Base-by-base conservation (phyloP, 23 red algal species). In the Gracilaria gracilis region DNA sequence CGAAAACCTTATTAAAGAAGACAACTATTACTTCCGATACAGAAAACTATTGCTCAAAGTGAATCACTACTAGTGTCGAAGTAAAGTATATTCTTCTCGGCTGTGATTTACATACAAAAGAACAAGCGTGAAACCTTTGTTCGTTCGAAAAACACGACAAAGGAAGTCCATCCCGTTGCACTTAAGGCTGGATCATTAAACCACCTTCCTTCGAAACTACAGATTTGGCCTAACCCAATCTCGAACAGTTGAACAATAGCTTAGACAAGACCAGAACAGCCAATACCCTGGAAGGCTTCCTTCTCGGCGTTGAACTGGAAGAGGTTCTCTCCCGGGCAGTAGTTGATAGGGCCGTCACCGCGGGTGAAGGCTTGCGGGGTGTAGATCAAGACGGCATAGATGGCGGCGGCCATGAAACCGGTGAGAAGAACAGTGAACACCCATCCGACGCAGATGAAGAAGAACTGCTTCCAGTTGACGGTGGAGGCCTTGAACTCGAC, bases 391-490 rank as follows among this genome's bases (percentile, higher is more conserved):
- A 88, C 37, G n/a, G 62, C 24, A 69, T 85, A 96, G 29, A 96
- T 80, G 15, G 48, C 81, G 15, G 94, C 94, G 8, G 94, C 39
- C 12, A 88, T 28, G 2, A 86, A 5, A 21, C 64, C 94, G 12
- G 87, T 91, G 70, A 96, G 79, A 17, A 96, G 21, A 6, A 96
- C 78, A 24, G 94, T 96, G 74, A 96, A 91, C 17, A 96, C 75
- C 94, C 94, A 96, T 28, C 94, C 94, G 21, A 90, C 19, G 72
- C 80, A 90, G 50, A 96, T 92, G 62, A 86, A 79, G 19, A 92
- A 62, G 47, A 96, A 96, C 65, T 96, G 94, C 82, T 93, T 96
- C 94, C 94, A 96, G 75, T 96, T 91, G 70, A 96, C 94, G 54
- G 94, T 91, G 70, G 83, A 80, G 23, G 37, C 40, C 87, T 92